phyloP scores from a whole-genome alignment of 2,329 filamentous ascomycete genomes.

The Orbilia brochopaga region DNA sequence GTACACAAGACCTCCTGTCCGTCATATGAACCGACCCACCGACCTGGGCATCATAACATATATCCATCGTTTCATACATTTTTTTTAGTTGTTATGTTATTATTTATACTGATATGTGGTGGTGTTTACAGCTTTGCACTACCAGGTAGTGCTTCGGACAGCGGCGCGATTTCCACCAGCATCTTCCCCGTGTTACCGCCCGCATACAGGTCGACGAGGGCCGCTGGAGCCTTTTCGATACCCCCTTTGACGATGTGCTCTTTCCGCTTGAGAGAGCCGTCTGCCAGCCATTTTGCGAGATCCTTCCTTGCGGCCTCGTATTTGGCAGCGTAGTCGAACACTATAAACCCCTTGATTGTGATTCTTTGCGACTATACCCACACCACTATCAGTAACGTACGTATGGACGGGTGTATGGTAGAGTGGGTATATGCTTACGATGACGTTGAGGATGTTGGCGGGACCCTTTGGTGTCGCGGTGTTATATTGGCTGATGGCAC shows the following conservation, averaged over 20 bases:
- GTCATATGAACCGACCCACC: no score
- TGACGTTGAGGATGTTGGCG: slow-evolving; percentile 46
- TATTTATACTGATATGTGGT: no score
- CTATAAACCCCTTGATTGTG: slow-evolving; percentile 74
- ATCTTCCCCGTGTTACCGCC: slow-evolving; percentile 74
- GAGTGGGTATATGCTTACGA: slow-evolving; percentile 23
- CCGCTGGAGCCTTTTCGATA: slow-evolving; percentile 68
- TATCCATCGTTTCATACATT: no score
- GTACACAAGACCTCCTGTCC: no score
- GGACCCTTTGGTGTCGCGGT: slow-evolving; percentile 64
- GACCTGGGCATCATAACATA: no score
- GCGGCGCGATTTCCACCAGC: slow-evolving; percentile 60
- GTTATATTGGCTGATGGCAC: slow-evolving; percentile 74
- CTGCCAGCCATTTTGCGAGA: slow-evolving; percentile 70
- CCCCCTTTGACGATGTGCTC: slow-evolving; percentile 76
- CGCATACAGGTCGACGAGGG: slow-evolving; percentile 69
- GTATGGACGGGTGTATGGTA: background rate
- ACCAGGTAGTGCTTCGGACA: slow-evolving; percentile 29
- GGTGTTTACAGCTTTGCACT: slow-evolving; percentile 40
- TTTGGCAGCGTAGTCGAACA: slow-evolving; percentile 70
- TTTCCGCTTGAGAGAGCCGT: slow-evolving; percentile 74
- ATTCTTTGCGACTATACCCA: slow-evolving; percentile 64
- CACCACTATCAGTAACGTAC: background rate
- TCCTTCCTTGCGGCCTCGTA: slow-evolving; percentile 67
- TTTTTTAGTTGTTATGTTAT: no score